Base-by-base conservation (phyloP, 495 filamentous ascomycete species). In the Oleoguttula mirabilis region DNA sequence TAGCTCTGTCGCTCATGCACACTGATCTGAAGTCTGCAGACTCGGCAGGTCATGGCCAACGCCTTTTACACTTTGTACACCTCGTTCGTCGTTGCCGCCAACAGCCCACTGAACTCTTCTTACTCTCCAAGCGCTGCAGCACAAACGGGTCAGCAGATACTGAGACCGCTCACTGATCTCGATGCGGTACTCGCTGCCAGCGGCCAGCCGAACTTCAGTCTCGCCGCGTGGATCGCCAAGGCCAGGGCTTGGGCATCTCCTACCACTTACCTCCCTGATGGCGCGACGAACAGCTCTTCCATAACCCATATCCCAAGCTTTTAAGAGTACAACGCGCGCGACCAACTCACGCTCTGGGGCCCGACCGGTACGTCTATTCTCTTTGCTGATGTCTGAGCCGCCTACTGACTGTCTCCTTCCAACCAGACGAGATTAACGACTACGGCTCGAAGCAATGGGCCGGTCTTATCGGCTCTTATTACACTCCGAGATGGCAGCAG, bases 331-430 rank as follows among this genome's bases (percentile, higher is more conserved):
- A 58, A 73, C 28, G 70, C 70, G 6, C 62, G 66, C 32, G 72
- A 73, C 42, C 69, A 73, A 43, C 63, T 73, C 39, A 73, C 70
- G 11, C 58, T 71, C 3, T 75, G 69, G 69, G 71, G 71, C 0
- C 32, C 32, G 16, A 35, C 32, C 6, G 32, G 32, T 35, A n/a
- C n/a, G n/a, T n/a, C n/a, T n/a, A n/a, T n/a, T n/a, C n/a, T n/a
- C 7, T 7, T 30, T 30, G 7, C 25, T 7, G 7, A n/a, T 30
- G 7, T 30, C 7, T 30, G 25, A 7, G 7, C 25, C 7, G 25
- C n/a, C 7, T 30, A n/a, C 25, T 30, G n/a, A 30, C 25, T 7
- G 7, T 22, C 70, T 69, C 0, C 50, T 48, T 2, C 67, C 69
- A 10, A n/a, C n/a, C n/a, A n/a, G n/a, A n/a, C n/a, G 51, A 75